Conservation (phyloP, 2,329 filamentous ascomycete species). For the Colletotrichum sansevieriae region DNA sequence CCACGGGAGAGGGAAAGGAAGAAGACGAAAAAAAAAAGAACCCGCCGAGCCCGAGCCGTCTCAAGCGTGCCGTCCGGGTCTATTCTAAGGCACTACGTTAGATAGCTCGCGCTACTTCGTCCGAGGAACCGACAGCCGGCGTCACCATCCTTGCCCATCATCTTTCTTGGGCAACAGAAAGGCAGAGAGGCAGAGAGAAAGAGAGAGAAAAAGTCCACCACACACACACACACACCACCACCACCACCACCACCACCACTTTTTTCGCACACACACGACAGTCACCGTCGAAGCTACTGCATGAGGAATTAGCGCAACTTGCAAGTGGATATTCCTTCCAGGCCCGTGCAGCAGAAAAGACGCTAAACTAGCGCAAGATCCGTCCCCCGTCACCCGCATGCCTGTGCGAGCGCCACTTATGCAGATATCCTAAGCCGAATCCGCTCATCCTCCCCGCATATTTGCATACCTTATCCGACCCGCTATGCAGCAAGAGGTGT, state of each 20-base stretch:
- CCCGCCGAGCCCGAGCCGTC: constrained; percentile 7
- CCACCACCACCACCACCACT: constrained; percentile 1
- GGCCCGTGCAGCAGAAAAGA: constrained; percentile 30
- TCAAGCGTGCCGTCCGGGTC: not conserved
- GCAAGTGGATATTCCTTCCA: constrained; percentile 26
- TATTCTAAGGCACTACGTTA: too few species aligned
- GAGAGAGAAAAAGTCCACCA: constrained; percentile 19
- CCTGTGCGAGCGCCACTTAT: constrained; percentile 23
- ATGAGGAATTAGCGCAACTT: constrained; percentile 34
- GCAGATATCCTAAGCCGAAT: constrained; percentile 17
- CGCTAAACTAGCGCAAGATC: constrained; percentile 37
- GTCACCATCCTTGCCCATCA: not conserved
- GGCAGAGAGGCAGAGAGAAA: not conserved
- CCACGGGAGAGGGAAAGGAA: not conserved
- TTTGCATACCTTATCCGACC: constrained; percentile 11
- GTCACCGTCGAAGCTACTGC: constrained; percentile 38
- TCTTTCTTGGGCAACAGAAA: constrained; percentile 1
- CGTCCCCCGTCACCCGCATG: constrained; percentile 34
- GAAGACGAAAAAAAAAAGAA: not conserved
- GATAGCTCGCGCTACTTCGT: constrained; percentile 32
- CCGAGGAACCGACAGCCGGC: constrained; percentile 36
- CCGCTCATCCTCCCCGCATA: constrained; percentile 2
- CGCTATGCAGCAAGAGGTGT: not conserved
- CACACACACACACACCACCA: constrained; percentile 13
- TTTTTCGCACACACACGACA: constrained; percentile 18